Evolutionary conservation across 345 rosid genomes (phyloP).

Genomic region (Syzygium grande): DNA sequence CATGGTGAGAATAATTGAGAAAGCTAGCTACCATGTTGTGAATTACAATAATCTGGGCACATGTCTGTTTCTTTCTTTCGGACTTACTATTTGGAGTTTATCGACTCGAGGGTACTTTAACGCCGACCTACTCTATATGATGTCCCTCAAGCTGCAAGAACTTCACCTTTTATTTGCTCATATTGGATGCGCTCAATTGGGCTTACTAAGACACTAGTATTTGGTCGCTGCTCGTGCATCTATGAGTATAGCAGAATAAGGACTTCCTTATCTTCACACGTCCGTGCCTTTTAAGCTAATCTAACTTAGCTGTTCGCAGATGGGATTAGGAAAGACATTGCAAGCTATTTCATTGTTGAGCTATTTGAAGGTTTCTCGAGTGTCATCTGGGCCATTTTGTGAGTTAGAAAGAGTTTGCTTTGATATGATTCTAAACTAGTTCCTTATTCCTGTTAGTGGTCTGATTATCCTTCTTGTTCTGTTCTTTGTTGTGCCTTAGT

Average conservation of each 20-base stretch:
- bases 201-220: not conserved
- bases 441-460: not conserved
- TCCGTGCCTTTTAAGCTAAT: not conserved
- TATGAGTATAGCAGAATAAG: not conserved
- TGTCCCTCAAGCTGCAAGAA: not conserved
- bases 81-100: not conserved
- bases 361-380: constrained; percentile 54
- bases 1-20: too few relatives aligned
- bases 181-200: not conserved
- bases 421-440: not conserved
- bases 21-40: not conserved
- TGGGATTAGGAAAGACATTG: constrained; percentile 90
- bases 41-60: not conserved
- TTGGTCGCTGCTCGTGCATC: not conserved
- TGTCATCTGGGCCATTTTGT: constrained; percentile 60
- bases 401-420: constrained; percentile 24
- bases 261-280: not conserved
- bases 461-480: not conserved
- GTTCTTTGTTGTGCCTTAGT: constrained; percentile 28
- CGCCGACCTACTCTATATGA: not conserved
- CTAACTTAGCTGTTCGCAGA: constrained; percentile 30
- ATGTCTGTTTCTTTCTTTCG: not conserved
- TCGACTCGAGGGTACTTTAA: not conserved
- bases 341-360: constrained; percentile 76
- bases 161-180: not conserved